A percentile compares a stretch with the other conserved stretches of the same genome.
Conservation (phyloP, 2,329 filamentous ascomycete genomes). For the Colletotrichum theobromicola region DNA sequence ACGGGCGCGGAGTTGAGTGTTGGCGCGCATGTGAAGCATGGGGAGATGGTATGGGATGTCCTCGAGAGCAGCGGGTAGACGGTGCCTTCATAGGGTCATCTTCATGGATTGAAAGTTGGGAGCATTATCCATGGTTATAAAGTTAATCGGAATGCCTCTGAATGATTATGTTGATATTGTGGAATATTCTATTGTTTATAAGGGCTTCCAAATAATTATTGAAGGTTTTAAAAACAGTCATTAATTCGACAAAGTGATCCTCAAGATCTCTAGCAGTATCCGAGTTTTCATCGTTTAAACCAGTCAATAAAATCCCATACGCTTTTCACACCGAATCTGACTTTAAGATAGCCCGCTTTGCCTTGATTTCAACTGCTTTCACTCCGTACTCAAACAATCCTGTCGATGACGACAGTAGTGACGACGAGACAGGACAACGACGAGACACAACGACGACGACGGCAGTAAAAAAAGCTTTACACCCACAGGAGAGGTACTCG, state of each 20-base stretch:
- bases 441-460: no score
- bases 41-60: conserved; percentile 36
- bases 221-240: not conserved
- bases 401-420: no score
- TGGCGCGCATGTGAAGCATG: conserved; percentile 25
- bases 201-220: not conserved
- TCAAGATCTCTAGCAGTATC: no score
- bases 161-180: not conserved
- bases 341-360: no score
- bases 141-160: not conserved
- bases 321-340: no score
- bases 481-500: no score
- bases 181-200: not conserved
- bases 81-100: not conserved
- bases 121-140: not conserved
- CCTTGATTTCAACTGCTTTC: no score
- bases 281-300: no score
- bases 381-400: no score
- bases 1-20: conserved; percentile 17
- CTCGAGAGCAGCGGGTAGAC: conserved; percentile 29
- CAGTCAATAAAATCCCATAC: no score
- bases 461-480: no score
- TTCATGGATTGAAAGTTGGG: not conserved
- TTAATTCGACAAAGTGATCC: not conserved
- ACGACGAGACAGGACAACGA: no score